phyloP scores from a whole-genome alignment of 345 rosid genomes.

The Xanthoceras sorbifolium region DNA sequence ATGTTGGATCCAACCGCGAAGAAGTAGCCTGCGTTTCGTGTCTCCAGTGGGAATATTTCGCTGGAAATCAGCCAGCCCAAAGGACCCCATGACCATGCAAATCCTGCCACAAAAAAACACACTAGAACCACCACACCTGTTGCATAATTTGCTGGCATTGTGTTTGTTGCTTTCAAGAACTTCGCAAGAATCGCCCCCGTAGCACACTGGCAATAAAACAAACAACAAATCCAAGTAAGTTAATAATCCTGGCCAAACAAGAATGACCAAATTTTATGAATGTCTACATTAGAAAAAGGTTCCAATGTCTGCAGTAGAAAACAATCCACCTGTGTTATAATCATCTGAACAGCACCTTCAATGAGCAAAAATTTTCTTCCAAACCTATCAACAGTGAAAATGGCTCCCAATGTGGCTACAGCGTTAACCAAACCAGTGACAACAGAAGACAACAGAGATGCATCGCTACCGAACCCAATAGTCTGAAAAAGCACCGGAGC shows the following conservation, averaged over 20 bases:
- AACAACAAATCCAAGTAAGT: not conserved
- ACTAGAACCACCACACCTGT: constrained; percentile 42
- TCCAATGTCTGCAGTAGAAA: not conserved
- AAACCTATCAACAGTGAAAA: constrained; percentile 35
- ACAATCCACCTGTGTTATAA: constrained; percentile 30
- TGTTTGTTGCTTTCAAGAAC: constrained; percentile 25
- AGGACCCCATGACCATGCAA: constrained; percentile 90
- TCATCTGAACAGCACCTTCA: constrained; percentile 37
- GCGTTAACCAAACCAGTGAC: constrained; percentile 41
- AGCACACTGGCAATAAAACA: constrained; percentile 22
- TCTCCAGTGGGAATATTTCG: constrained; percentile 61
- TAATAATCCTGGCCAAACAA: too few relatives aligned
- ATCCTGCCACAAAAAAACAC: constrained; percentile 51
- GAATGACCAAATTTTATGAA: not conserved
- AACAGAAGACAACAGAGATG: constrained; percentile 49
- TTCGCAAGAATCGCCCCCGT: constrained; percentile 43
- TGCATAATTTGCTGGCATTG: constrained; percentile 28
- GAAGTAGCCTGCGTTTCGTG: constrained; percentile 54
- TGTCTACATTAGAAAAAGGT: not conserved
- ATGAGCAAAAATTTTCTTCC: constrained; percentile 47
- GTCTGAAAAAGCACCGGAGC: constrained; percentile 59
- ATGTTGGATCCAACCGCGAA: constrained; percentile 58
- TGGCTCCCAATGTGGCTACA: constrained; percentile 33
- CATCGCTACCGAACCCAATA: constrained; percentile 46
- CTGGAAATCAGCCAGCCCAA: constrained; percentile 69